These are phyloP conservation scores for Claviceps pazoutovae DNA, from an alignment of 2,329 filamentous ascomycete species.

Conservation along the genomic window DNA sequence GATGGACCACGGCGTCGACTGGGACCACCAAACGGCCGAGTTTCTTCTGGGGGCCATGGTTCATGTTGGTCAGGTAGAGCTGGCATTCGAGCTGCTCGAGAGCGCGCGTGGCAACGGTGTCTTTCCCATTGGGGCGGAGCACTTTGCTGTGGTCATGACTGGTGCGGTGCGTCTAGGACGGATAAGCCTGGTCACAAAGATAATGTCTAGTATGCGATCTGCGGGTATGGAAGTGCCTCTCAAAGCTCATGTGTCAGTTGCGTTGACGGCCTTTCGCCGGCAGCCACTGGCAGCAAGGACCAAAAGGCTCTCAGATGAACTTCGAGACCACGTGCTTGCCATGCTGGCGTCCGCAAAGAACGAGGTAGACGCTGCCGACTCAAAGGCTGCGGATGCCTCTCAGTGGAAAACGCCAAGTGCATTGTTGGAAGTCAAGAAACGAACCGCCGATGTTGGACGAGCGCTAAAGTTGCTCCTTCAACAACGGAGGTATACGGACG, in stretches of 20 bases:
- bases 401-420: constrained; percentile 8
- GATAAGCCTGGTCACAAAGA: constrained; percentile 24
- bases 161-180: constrained; percentile 34
- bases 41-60: constrained; percentile 35
- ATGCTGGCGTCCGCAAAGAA: constrained; percentile 5
- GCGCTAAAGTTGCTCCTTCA: constrained; percentile 22
- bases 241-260: constrained; percentile 27
- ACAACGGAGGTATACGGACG: constrained; percentile 35
- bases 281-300: constrained; percentile 14
- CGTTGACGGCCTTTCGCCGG: constrained; percentile 22
- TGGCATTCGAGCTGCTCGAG: constrained; percentile 34
- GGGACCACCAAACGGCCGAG: constrained; percentile 36
- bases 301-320: constrained; percentile 13
- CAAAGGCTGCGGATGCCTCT: not conserved
- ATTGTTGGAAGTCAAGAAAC: constrained; percentile 12
- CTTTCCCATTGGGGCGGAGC: constrained; percentile 32
- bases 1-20: constrained; percentile 30
- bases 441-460: constrained; percentile 18
- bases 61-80: constrained; percentile 32
- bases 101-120: constrained; percentile 28
- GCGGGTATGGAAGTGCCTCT: constrained; percentile 28
- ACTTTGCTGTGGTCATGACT: constrained; percentile 40
- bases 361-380: not conserved
- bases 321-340: constrained; percentile 17
- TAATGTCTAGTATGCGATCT: constrained; percentile 29